Evolutionary conservation across 305 asterid species (phyloP).

Genomic region (Solanum hybrid): DNA sequence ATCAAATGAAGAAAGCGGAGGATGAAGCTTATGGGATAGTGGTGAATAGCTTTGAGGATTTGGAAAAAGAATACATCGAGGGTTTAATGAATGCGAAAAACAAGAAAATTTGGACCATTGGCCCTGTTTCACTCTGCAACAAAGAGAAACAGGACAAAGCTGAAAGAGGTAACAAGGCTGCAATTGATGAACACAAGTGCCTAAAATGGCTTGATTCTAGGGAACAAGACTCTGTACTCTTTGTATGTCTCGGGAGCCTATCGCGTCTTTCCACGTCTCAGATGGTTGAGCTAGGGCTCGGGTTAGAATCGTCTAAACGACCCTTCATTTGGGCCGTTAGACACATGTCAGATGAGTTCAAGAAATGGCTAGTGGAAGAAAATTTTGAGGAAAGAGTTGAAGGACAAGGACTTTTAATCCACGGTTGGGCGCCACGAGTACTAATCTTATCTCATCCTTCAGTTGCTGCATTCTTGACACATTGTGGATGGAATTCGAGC

Average conservation of each 20-base stretch:
- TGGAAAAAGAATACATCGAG: slow-evolving; percentile 32
- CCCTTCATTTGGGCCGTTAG: slow-evolving; percentile 38
- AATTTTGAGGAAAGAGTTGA: slow-evolving; percentile 25
- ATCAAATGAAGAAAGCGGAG: slow-evolving; percentile 12
- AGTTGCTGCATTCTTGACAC: slow-evolving; percentile 35
- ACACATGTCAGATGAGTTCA: slow-evolving; percentile 18
- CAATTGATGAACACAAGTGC: slow-evolving; percentile 10
- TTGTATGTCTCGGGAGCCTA: slow-evolving; percentile 41
- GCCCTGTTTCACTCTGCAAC: slow-evolving; percentile 42
- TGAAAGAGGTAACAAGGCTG: slow-evolving; percentile 28
- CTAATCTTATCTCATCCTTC: slow-evolving; percentile 32
- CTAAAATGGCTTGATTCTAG: slow-evolving; percentile 29
- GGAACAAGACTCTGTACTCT: slow-evolving; percentile 27
- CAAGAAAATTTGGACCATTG: slow-evolving; percentile 37
- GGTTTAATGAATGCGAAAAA: slow-evolving; percentile 16
- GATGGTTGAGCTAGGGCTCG: slow-evolving; percentile 36
- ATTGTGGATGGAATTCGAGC: slow-evolving; percentile 50
- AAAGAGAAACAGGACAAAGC: slow-evolving; percentile 20
- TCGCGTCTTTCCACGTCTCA: slow-evolving; percentile 27
- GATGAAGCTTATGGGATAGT: slow-evolving; percentile 25
- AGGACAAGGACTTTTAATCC: slow-evolving; percentile 32
- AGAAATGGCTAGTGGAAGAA: slow-evolving; percentile 27
- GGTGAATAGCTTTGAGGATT: slow-evolving; percentile 35
- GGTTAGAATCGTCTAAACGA: slow-evolving; percentile 26
- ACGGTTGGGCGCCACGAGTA: slow-evolving; percentile 54